Evolutionary conservation across 768 basidiomycete genomes (phyloP).

Genomic region (Phanerochaete sordida): DNA sequence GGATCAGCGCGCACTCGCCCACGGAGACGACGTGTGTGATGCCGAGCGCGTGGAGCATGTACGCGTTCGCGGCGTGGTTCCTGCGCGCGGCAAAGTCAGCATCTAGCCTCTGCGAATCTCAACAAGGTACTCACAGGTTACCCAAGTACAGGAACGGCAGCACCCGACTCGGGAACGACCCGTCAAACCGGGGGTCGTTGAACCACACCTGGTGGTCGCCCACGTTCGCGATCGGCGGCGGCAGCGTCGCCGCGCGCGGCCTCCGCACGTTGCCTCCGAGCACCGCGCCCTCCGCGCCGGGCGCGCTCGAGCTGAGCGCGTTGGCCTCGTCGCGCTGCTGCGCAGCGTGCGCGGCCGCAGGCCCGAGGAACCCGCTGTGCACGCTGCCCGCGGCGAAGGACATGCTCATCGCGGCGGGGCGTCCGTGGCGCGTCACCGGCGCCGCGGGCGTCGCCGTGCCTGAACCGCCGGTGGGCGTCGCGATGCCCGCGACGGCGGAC

Average conservation of each 20-base stretch:
- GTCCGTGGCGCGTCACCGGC: neutral
- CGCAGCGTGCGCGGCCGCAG: neutral
- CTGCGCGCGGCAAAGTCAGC: slow-evolving; percentile 35
- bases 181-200: slow-evolving; percentile 89
- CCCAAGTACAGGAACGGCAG: slow-evolving; percentile 93
- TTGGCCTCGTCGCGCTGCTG: neutral
- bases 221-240: slow-evolving; percentile 54
- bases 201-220: slow-evolving; percentile 89
- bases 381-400: slow-evolving; percentile 5
- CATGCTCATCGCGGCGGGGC: slow-evolving; percentile 10
- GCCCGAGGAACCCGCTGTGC: slow-evolving; percentile 3
- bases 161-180: slow-evolving; percentile 92
- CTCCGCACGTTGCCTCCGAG: slow-evolving; percentile 28
- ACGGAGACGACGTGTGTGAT: slow-evolving; percentile 98
- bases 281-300: neutral
- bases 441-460: neutral
- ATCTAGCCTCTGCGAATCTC: slow-evolving; percentile 5
- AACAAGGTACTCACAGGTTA: slow-evolving; percentile 66
- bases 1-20: slow-evolving; percentile 89
- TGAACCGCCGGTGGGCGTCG: neutral
- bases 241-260: slow-evolving; percentile 69
- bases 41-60: slow-evolving; percentile 93
- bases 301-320: neutral
- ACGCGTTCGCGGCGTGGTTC: slow-evolving; percentile 91
- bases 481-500: neutral